A percentile compares a stretch with the other conserved stretches of the same genome.
Conservation (phyloP, 345 rosid genomes). For the Hirschfeldia incana region DNA sequence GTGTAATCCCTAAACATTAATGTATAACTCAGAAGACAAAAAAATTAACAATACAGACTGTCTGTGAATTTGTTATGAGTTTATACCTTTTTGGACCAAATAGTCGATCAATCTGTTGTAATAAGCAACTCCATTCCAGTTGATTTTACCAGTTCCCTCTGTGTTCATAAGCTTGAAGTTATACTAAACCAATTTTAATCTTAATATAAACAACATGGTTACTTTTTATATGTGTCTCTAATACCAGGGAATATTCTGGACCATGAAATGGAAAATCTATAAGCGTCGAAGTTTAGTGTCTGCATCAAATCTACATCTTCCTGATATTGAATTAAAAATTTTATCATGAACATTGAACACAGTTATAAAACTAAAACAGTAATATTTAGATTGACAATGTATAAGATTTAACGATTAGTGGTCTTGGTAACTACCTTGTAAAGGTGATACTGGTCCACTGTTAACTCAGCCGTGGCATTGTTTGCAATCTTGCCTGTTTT, state of each 20-base stretch:
- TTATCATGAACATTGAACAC: background rate
- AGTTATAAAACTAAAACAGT: background rate
- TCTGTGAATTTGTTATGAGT: background rate
- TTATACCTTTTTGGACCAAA: conserved; percentile 62
- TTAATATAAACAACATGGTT: background rate
- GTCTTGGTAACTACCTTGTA: conserved; percentile 48
- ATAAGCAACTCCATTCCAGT: conserved; percentile 90
- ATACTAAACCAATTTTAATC: background rate
- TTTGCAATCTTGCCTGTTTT: conserved; percentile 65
- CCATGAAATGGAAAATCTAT: conserved; percentile 97
- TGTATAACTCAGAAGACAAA: background rate
- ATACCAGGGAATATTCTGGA: conserved; percentile 94
- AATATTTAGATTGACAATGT: no score
- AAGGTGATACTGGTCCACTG: conserved; percentile 92
- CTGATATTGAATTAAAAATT: conserved; percentile 34
- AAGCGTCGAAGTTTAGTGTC: conserved; percentile 82
- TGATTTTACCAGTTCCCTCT: conserved; percentile 86
- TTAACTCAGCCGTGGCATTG: conserved; percentile 66
- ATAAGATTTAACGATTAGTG: no score
- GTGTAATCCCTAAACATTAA: conserved; percentile 68
- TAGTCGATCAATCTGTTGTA: conserved; percentile 82
- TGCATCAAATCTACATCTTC: conserved; percentile 82
- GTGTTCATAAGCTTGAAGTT: conserved; percentile 21
- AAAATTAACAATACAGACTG: background rate
- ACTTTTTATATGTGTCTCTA: background rate